Evolutionary conservation across 2,329 filamentous ascomycete species (phyloP).

Genomic region (Davidsoniella eucalypti): DNA sequence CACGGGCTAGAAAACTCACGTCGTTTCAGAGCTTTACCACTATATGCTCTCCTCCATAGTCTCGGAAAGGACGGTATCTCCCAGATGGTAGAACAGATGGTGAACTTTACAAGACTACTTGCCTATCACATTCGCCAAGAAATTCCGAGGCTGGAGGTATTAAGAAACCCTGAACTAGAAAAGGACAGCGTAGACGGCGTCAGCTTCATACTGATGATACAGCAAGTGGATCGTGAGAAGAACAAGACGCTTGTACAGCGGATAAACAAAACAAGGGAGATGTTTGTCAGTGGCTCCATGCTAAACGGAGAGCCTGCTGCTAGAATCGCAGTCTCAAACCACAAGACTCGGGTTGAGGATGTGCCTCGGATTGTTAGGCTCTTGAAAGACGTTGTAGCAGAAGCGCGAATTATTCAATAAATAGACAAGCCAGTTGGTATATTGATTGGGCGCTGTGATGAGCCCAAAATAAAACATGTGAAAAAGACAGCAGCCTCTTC

Average conservation of each 20-base stretch:
- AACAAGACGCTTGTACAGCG: slow-evolving; percentile 51
- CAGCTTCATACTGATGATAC: slow-evolving; percentile 57
- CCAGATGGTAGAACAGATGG: slow-evolving; percentile 55
- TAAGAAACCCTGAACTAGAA: slow-evolving; percentile 34
- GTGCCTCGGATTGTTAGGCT: slow-evolving; percentile 49
- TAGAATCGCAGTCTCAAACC: slow-evolving; percentile 75
- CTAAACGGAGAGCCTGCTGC: slow-evolving; percentile 63
- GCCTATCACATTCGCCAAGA: slow-evolving; percentile 41
- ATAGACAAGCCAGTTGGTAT: too few species aligned
- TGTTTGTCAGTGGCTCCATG: slow-evolving; percentile 69
- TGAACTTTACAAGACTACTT: slow-evolving; percentile 51
- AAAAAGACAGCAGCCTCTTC: too few species aligned
- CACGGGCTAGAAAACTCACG: slow-evolving; percentile 83
- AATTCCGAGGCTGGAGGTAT: slow-evolving; percentile 46
- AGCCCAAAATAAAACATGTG: too few species aligned
- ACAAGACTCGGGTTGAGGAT: slow-evolving; percentile 53
- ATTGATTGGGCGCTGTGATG: too few species aligned
- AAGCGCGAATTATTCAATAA: too few species aligned
- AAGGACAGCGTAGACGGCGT: slow-evolving; percentile 39
- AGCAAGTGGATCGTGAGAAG: slow-evolving; percentile 43
- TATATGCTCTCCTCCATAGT: slow-evolving; percentile 62
- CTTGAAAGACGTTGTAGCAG: slow-evolving; percentile 37
- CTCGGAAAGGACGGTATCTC: slow-evolving; percentile 56
- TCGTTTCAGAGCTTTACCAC: slow-evolving; percentile 77
- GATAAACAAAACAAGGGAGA: slow-evolving; percentile 57